A percentile compares a stretch with the other conserved stretches of the same genome.
Evolutionary conservation across 2,329 filamentous ascomycete species (phyloP).

Genomic region (Fusarium haematococcum): DNA sequence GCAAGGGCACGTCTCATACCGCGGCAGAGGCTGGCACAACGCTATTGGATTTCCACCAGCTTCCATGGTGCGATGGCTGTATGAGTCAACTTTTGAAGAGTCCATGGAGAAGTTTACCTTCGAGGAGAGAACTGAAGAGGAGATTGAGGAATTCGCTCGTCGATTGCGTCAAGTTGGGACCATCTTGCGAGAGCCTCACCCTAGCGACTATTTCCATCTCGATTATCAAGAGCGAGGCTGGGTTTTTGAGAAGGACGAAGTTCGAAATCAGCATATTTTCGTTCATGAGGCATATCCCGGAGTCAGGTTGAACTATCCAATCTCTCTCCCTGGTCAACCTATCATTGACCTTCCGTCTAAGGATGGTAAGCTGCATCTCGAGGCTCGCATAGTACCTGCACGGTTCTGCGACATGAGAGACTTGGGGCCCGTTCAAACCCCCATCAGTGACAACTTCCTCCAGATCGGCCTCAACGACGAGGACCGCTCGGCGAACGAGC

Average conservation of each 20-base stretch:
- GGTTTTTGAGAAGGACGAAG: not conserved
- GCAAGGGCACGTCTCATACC: slow-evolving; percentile 18
- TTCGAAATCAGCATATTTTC: slow-evolving; percentile 12
- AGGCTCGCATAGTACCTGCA: not conserved
- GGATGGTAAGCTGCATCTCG: slow-evolving; percentile 5
- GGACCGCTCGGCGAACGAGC: slow-evolving; percentile 9
- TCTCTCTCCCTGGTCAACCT: slow-evolving; percentile 1
- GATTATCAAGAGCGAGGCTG: slow-evolving; percentile 16
- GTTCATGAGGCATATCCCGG: slow-evolving; percentile 6
- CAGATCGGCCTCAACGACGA: slow-evolving; percentile 22
- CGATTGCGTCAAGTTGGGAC: not conserved
- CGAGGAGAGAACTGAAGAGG: slow-evolving; percentile 6
- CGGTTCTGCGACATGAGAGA: not conserved
- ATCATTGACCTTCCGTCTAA: not conserved
- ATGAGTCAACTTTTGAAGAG: not conserved
- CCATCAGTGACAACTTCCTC: slow-evolving; percentile 4
- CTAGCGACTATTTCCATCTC: not conserved
- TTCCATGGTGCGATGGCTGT: slow-evolving; percentile 5
- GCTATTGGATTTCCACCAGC: slow-evolving; percentile 2
- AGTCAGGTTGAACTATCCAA: slow-evolving; percentile 8
- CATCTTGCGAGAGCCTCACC: not conserved
- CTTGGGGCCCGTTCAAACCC: not conserved
- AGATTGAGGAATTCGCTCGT: not conserved
- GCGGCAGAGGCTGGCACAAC: slow-evolving; percentile 18
- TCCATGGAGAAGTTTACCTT: not conserved